Base-by-base conservation (phyloP, 148 eudicot genomes). In the Amaranthus cruentus region DNA sequence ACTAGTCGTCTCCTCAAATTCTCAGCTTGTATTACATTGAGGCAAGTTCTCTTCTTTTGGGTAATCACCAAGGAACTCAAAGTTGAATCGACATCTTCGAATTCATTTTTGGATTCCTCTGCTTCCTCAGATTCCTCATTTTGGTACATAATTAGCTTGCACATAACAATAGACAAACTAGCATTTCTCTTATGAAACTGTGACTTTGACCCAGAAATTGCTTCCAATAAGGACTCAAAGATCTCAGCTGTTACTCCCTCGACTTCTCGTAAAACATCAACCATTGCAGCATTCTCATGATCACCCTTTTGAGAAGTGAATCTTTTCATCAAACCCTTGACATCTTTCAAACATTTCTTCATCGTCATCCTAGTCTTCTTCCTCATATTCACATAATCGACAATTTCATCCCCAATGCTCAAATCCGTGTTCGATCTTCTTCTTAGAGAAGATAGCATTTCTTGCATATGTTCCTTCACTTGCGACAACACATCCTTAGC, bases 401-500 rank as follows among this genome's bases (percentile, higher is more conserved):
- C n/a, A 10, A 80, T 52, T 53, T 82, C 82, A 50, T 81, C 73
- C 5, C 55, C 62, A 38, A 80, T 71, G 58, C 44, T 75, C 2
- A 66, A 58, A 65, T 64, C 81, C 43, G 67, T 68, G 69, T 66
- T 73, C 0, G 73, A 75, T 68, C 75, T 76, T 72, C 86, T 83
- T 9, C 78, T 58, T 49, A 80, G 73, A 67, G 79, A 65, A 51
- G 81, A 85, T 46, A 77, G 81, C 9, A 85, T 68, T 4, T 75
- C 75, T 75, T 82, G 85, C n/a, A 75, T 48, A 15, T 68, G 48
- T 18, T 77, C 81, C 71, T 75, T 85, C 13, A 62, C 67, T n/a
- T 71, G 81, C 70, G 81, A 79, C 67, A 85, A 60, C 6, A 75
- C 66, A 75, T 85, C 85, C 72, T 53, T 85, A 28, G 44, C 76